Evolutionary conservation across 2,329 filamentous ascomycete genomes (phyloP).

Genomic region (Graphilbum fragrans): DNA sequence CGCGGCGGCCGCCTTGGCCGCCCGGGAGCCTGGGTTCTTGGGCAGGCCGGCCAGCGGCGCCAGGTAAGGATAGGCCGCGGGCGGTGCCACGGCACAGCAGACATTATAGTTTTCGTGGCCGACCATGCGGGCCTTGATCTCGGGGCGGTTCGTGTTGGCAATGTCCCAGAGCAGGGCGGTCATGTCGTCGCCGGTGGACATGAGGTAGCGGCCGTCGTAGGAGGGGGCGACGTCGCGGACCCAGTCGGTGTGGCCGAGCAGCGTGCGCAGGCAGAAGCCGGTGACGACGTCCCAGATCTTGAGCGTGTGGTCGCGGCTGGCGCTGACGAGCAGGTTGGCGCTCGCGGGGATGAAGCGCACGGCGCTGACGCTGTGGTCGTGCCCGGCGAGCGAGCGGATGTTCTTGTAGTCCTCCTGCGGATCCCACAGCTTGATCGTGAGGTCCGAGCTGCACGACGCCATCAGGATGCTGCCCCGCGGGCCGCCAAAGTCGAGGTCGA

Average conservation of each 20-base stretch:
- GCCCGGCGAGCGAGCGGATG: constrained; percentile 78
- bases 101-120: constrained; percentile 81
- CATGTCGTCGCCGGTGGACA: constrained; percentile 75
- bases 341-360: constrained; percentile 79
- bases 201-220: constrained; percentile 67
- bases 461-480: constrained; percentile 68
- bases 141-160: constrained; percentile 45
- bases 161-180: constrained; percentile 80
- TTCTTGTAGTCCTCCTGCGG: constrained; percentile 90
- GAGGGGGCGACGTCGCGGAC: constrained; percentile 81
- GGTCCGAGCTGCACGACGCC: constrained; percentile 72
- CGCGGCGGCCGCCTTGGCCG: background rate
- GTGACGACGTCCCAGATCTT: constrained; percentile 90
- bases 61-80: constrained; percentile 65
- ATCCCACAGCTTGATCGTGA: constrained; percentile 94
- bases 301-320: constrained; percentile 73
- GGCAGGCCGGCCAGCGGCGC: constrained; percentile 65
- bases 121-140: constrained; percentile 67
- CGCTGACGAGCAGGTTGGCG: constrained; percentile 75
- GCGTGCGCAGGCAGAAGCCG: constrained; percentile 84
- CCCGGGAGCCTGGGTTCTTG: background rate
- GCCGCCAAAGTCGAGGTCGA: constrained; percentile 84
- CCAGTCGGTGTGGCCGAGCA: constrained; percentile 78
- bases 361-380: constrained; percentile 84
- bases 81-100: constrained; percentile 77